These are phyloP conservation scores for Parascedosporium putredinis DNA, from an alignment of 2,329 filamentous ascomycete genomes.

Conservation along the genomic window DNA sequence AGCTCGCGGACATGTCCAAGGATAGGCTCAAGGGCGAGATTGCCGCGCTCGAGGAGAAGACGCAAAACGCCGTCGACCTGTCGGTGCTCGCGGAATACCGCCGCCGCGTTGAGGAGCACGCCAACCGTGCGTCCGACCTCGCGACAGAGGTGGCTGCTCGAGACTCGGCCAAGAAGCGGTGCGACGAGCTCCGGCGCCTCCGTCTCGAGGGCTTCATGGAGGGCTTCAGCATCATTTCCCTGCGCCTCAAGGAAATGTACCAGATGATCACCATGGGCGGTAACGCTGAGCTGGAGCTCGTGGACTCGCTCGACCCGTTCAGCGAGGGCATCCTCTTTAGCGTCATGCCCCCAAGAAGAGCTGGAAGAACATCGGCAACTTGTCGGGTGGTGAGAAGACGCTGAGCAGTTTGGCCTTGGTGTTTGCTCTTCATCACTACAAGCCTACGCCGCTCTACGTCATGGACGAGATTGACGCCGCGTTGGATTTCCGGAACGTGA, in stretches of 20 bases:
- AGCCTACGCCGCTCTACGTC: constrained; percentile 93
- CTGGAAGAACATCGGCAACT: constrained; percentile 98
- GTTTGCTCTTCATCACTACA: constrained; percentile 97
- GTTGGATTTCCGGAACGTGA: constrained; percentile 92
- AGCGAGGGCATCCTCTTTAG: constrained; percentile 93
- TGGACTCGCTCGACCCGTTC: constrained; percentile 93
- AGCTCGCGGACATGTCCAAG: constrained; percentile 56
- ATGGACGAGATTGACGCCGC: constrained; percentile 99
- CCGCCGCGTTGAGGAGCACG: constrained; percentile 73
- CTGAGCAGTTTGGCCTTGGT: constrained; percentile 85
- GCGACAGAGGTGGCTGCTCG: constrained; percentile 66
- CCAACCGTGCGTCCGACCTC: constrained; percentile 72
- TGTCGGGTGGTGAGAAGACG: constrained; percentile 96
- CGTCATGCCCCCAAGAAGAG: constrained; percentile 99
- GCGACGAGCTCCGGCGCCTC: constrained; percentile 81
- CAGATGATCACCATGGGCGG: constrained; percentile 99
- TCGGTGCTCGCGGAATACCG: constrained; percentile 83
- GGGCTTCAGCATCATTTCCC: constrained; percentile 86
- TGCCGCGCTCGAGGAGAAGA: constrained; percentile 54
- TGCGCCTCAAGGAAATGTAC: constrained; percentile 98
- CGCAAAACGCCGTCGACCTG: constrained; percentile 80
- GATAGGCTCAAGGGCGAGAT: constrained; percentile 52
- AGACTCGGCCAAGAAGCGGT: constrained; percentile 81
- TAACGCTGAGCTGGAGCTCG: constrained; percentile 92
- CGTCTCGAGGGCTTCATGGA: constrained; percentile 97